Conservation (phyloP, 2,329 filamentous ascomycete genomes). For the Aspergillus sp. region DNA sequence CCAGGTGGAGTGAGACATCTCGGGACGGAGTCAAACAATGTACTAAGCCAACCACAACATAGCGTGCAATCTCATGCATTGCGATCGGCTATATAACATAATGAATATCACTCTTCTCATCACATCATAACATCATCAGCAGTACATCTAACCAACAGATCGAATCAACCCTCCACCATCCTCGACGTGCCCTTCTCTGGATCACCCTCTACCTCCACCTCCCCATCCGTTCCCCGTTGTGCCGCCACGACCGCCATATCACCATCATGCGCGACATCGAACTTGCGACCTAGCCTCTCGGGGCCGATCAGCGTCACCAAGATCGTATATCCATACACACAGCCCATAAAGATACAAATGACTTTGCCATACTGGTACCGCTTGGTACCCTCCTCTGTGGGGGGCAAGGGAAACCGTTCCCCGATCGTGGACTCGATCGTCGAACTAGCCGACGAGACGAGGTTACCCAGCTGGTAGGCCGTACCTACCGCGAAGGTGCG, state of each 20-base stretch:
- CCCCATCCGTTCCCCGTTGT: slow-evolving; percentile 26
- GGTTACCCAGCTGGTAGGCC: slow-evolving; percentile 65
- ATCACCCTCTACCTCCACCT: slow-evolving; percentile 27
- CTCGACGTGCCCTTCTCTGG: slow-evolving; percentile 30
- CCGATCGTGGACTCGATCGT: slow-evolving; percentile 78
- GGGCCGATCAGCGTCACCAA: slow-evolving; percentile 52
- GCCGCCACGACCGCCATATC: slow-evolving; percentile 50
- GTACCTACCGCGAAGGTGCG: slow-evolving; percentile 66
- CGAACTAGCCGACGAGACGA: slow-evolving; percentile 63
- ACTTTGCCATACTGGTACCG: slow-evolving; percentile 78
- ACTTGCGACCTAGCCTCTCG: slow-evolving; percentile 49
- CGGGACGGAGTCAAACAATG: neutral
- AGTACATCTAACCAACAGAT: neutral
- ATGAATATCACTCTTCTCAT: no score
- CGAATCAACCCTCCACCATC: neutral
- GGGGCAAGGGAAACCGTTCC: slow-evolving; percentile 70
- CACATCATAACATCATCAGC: neutral
- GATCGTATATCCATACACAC: slow-evolving; percentile 68
- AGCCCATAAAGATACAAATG: slow-evolving; percentile 89
- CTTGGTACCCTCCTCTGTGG: slow-evolving; percentile 50
- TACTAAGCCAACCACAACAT: no score
- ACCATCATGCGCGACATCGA: slow-evolving; percentile 51
- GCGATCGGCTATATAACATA: no score
- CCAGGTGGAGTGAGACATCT: no score
- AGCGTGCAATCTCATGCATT: no score